Base-by-base conservation (phyloP, 2,329 filamentous ascomycete species). In the Talaromyces islandicus region DNA sequence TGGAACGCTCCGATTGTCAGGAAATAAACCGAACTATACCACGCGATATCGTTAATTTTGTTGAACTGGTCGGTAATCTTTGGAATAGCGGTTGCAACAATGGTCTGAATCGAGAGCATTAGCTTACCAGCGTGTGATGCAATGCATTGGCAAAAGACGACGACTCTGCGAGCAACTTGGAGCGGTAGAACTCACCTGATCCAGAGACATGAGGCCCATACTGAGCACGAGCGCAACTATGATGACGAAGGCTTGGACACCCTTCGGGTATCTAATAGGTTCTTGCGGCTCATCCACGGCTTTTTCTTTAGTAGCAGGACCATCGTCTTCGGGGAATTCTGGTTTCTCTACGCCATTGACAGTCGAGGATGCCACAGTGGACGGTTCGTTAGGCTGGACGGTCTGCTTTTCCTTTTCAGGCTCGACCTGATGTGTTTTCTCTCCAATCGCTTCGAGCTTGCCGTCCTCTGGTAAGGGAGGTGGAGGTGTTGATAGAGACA, bases 11-110 rank as follows among this genome's bases (percentile, higher is more conserved):
- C 68, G 3, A 68, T 56, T 2, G 72, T 73, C 54, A 76, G 60
- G 62, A 76, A 71, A 60, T 69, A 75, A 1, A 69, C 73, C 12
- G 67, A 69, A 17, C 70, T 71, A 55, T 74, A 74, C 72, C 71
- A 74, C 14, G 67, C 67, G 19, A 74, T 67, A 53, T 75, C 63
- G 41, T 69, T 63, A 21, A 75, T 60, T 19, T 29, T 61, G 41
- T 65, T 56, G 53, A 68, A 68, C 25, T 67, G 48, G 51, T 65
- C 66, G 3, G 66, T 69, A 61, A 70, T 68, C 9, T 55, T 53
- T 7, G 67, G 67, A 5, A 68, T 68, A 14, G 69, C 71, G 0
- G 71, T 73, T 9, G 70, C 68, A 38, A 73, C 69, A 57, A 73
- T 75, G 1, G 69, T 73, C 62, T 69, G 65, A 9, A 10, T 43